phyloP scores from a whole-genome alignment of 495 filamentous ascomycete genomes.

The Aspergillus affinis region DNA sequence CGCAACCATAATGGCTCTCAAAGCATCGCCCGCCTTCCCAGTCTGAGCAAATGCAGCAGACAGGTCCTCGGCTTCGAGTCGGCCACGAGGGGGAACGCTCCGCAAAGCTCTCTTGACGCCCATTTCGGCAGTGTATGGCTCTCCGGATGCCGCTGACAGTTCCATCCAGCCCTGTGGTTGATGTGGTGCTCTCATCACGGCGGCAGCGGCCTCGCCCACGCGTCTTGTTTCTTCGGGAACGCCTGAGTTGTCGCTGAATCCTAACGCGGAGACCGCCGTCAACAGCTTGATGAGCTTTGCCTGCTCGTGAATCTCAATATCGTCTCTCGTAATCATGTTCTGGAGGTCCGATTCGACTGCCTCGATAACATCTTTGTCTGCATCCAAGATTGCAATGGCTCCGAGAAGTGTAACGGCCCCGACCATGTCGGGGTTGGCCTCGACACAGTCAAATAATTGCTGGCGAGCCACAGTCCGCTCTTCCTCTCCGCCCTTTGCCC shows the following conservation, averaged over 20 bases:
- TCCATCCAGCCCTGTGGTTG: constrained; percentile 76
- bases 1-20: constrained; percentile 74
- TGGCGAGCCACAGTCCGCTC: constrained; percentile 74
- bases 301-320: constrained; percentile 45
- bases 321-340: constrained; percentile 62
- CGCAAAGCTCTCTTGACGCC: constrained; percentile 74
- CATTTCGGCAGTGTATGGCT: constrained; percentile 69
- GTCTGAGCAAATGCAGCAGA: constrained; percentile 76
- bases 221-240: constrained; percentile 38
- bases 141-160: constrained; percentile 57
- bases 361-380: constrained; percentile 72
- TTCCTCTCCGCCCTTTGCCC: constrained; percentile 80
- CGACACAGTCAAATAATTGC: constrained; percentile 75
- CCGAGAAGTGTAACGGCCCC: constrained; percentile 77
- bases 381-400: constrained; percentile 76
- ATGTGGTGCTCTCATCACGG: constrained; percentile 75
- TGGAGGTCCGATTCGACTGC: constrained; percentile 80
- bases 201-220: constrained; percentile 58
- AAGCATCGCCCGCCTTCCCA: constrained; percentile 66
- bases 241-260: constrained; percentile 31
- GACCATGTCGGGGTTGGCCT: constrained; percentile 70
- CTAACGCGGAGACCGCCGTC: constrained; percentile 52
- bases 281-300: constrained; percentile 57
- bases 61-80: constrained; percentile 66
- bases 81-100: constrained; percentile 66